These are phyloP conservation scores for Ramaria sp. DNA, from an alignment of 768 basidiomycete species.

Conservation along the genomic window DNA sequence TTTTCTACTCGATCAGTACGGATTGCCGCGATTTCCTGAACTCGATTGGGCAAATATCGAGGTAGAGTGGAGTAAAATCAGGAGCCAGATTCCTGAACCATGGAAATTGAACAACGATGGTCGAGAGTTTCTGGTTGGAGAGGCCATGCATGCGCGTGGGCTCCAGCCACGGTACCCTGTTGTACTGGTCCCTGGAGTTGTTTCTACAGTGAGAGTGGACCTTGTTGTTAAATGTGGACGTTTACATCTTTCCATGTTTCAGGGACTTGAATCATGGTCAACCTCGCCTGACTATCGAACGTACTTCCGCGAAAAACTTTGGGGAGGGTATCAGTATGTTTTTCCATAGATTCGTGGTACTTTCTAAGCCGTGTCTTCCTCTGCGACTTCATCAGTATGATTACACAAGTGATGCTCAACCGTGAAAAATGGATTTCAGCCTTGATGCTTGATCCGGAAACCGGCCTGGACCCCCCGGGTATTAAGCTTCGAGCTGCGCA, in stretches of 20 bases:
- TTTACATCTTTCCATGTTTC: background rate
- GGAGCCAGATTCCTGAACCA: conserved; percentile 61
- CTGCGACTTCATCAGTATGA: conserved; percentile 45
- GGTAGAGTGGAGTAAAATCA: conserved; percentile 57
- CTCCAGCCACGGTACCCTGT: conserved; percentile 66
- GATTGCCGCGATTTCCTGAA: conserved; percentile 45
- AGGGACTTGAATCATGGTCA: conserved; percentile 91
- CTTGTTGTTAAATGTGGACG: background rate
- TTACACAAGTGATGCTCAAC: conserved; percentile 74
- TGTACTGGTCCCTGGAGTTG: conserved; percentile 80
- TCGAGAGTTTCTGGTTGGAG: conserved; percentile 71
- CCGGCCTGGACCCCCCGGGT: conserved; percentile 80
- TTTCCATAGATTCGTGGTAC: background rate
- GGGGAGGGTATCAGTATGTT: conserved; percentile 23
- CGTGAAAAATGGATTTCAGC: conserved; percentile 84
- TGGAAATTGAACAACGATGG: conserved; percentile 78
- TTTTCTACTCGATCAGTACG: conserved; percentile 59
- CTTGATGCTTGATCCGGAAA: conserved; percentile 83
- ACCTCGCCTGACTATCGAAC: conserved; percentile 73
- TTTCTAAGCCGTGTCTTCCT: conserved; percentile 8
- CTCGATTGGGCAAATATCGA: conserved; percentile 61
- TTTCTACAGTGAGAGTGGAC: conserved; percentile 61
- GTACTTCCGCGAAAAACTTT: conserved; percentile 83
- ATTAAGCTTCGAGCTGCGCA: conserved; percentile 86
- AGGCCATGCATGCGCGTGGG: conserved; percentile 50